phyloP scores from a whole-genome alignment of 768 basidiomycete species.

The Xerocomellus dryophilus region DNA sequence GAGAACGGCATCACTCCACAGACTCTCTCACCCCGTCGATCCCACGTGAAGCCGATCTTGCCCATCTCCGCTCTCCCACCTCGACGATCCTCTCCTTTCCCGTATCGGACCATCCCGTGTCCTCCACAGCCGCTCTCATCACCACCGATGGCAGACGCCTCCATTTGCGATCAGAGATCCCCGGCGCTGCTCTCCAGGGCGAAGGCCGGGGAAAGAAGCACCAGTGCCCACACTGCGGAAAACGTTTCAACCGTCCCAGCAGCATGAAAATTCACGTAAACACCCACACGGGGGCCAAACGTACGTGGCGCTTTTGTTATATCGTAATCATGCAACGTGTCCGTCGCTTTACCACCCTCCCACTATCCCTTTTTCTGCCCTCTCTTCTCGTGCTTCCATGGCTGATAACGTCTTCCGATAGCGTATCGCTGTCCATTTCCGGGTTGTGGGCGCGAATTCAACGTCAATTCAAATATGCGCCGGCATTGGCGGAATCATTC shows the following conservation, averaged over 20 bases:
- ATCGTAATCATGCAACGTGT: conserved; percentile 23
- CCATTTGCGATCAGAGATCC: conserved; percentile 30
- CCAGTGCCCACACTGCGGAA: conserved; percentile 37
- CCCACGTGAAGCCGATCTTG: conserved; percentile 30
- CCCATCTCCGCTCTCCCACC: conserved; percentile 29
- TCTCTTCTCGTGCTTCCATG: not conserved
- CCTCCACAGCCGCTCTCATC: conserved; percentile 25
- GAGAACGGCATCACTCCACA: conserved; percentile 24
- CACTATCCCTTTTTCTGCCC: conserved; percentile 10
- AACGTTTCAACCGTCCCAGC: conserved; percentile 42
- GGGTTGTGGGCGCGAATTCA: conserved; percentile 73
- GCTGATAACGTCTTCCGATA: conserved; percentile 28
- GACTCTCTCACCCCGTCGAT: conserved; percentile 28
- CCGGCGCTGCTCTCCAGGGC: conserved; percentile 25
- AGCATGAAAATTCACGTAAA: conserved; percentile 44
- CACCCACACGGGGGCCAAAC: conserved; percentile 40
- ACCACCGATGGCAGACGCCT: conserved; percentile 29
- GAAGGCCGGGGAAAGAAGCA: conserved; percentile 37
- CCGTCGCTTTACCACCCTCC: conserved; percentile 12
- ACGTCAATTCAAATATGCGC: conserved; percentile 84
- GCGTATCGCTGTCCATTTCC: conserved; percentile 76
- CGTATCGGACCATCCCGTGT: conserved; percentile 29
- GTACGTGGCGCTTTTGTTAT: conserved; percentile 25
- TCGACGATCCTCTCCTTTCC: conserved; percentile 36
- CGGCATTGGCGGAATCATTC: conserved; percentile 72